Base-by-base conservation (phyloP, 1,284 basidiomycete genomes). In the Trichosporon sp. region DNA sequence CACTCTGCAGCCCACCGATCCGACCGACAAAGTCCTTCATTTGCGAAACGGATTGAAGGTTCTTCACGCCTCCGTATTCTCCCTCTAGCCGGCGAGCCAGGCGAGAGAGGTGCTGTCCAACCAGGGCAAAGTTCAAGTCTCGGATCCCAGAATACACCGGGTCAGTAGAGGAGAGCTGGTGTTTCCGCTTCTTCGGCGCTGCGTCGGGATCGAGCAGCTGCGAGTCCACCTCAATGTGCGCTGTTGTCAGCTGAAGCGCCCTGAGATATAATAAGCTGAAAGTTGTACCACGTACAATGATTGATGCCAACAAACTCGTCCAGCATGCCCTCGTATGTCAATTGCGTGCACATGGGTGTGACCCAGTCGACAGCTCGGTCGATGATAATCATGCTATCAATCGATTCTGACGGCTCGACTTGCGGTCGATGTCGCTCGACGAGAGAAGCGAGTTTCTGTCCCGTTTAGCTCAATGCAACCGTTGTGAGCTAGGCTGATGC, bases 271-370 rank as follows among this genome's bases (percentile, higher is more conserved):
- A 1, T 10, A 3, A 2, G n/a, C n/a, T n/a, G n/a, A n/a, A n/a
- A n/a, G n/a, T n/a, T n/a, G n/a, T n/a, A n/a, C n/a, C n/a, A 25
- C 88, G 61, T 69, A 91, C 94, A 89, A 72, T 96, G 92, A 78
- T 86, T 89, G 68, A 99, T 89, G 1, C 92, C 92, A 54, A 97
- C 83, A 46, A 93, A 83, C 77, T 99, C 96, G 73, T 99, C 95
- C n/a, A 98, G 84, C 49, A 99, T 87, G 16, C 96, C 96, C 77
- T 97, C 89, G 73, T 98, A 99, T 0, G 96, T 99, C 61, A 99
- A 83, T 74, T 99, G 95, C 1, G 95, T 99, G 56, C 95, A 87
- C 61, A 99, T 84, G 1, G 95, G 94, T 0, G 95, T 97, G 60
- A 96, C 88, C 88, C 97, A 90, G 77, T 99, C 96, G n/a, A 91